Evolutionary conservation across 768 basidiomycete species (phyloP).

Genomic region (Sistotremastrum niveocremeum): DNA sequence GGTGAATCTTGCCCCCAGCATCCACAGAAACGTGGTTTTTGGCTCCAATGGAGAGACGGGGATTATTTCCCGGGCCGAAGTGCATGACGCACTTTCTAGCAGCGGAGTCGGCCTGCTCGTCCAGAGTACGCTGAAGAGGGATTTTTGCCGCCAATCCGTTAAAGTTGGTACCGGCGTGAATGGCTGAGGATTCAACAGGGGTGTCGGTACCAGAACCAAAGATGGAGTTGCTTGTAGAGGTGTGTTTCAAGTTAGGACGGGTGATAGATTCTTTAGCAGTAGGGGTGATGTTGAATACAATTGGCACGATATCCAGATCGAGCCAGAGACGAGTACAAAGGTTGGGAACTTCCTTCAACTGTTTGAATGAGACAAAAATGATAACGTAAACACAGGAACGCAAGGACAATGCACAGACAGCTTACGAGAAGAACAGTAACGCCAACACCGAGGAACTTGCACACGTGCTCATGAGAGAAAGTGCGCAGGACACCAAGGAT

Average conservation of each 20-base stretch:
- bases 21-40: conserved; percentile 85
- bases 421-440: conserved; percentile 63
- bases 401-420: conserved; percentile 14
- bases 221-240: conserved; percentile 66
- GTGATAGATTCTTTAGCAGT: conserved; percentile 71
- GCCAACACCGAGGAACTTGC: conserved; percentile 80
- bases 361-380: conserved; percentile 11
- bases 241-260: conserved; percentile 69
- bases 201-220: conserved; percentile 67
- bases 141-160: conserved; percentile 40
- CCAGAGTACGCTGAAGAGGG: conserved; percentile 63
- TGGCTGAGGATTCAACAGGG: conserved; percentile 47
- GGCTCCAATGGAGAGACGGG: conserved; percentile 66
- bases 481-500: conserved; percentile 52
- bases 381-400: conserved; percentile 4
- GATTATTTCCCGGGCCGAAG: conserved; percentile 73
- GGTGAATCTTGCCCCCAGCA: conserved; percentile 72
- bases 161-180: conserved; percentile 26
- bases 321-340: conserved; percentile 79
- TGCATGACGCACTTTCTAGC: conserved; percentile 77
- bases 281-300: conserved; percentile 39
- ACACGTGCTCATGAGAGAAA: conserved; percentile 64
- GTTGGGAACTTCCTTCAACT: conserved; percentile 44
- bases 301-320: conserved; percentile 70
- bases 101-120: conserved; percentile 78